Conservation (phyloP, 1,284 basidiomycete genomes). For the Puccinia polysora region DNA sequence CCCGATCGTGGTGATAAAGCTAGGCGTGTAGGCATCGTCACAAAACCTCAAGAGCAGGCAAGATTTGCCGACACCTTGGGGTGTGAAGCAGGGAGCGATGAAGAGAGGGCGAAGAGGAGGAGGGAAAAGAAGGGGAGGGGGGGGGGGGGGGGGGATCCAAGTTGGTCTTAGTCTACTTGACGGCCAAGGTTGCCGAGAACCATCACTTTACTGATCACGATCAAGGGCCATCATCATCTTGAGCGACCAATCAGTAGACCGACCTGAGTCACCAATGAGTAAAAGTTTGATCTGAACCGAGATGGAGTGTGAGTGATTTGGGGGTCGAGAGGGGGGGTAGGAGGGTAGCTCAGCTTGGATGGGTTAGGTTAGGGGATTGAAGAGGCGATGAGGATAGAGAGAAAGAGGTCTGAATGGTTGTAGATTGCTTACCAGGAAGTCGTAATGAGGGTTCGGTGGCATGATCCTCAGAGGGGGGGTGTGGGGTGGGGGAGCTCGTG, state of each 20-base stretch:
- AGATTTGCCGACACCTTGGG: constrained; percentile 75
- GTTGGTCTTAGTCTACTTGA: too few relatives aligned
- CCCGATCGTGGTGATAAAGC: constrained; percentile 98
- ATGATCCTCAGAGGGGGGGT: constrained; percentile 13
- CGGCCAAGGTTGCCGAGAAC: too few relatives aligned
- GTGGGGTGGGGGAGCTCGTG: too few relatives aligned
- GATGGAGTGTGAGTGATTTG: neutral
- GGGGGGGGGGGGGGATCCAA: too few relatives aligned
- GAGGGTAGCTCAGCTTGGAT: neutral
- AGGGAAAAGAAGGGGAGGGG: neutral
- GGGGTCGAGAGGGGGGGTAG: neutral
- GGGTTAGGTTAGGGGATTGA: neutral
- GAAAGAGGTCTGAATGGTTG: neutral
- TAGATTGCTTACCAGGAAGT: constrained; percentile 29
- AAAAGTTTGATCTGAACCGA: constrained; percentile 64
- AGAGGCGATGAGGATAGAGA: neutral
- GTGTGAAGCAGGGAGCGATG: neutral
- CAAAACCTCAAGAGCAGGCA: constrained; percentile 97
- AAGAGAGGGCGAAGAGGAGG: neutral
- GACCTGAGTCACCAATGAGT: constrained; percentile 93
- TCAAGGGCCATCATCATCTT: too few relatives aligned
- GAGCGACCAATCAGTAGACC: constrained; percentile 49
- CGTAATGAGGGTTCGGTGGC: constrained; percentile 42
- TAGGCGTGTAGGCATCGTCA: constrained; percentile 99
- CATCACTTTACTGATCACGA: too few relatives aligned